Evolutionary conservation across 352 stramenopile species (phyloP), one percentile per base, ranked within the genome.

Genomic region (Globisporangium solare): DNA sequence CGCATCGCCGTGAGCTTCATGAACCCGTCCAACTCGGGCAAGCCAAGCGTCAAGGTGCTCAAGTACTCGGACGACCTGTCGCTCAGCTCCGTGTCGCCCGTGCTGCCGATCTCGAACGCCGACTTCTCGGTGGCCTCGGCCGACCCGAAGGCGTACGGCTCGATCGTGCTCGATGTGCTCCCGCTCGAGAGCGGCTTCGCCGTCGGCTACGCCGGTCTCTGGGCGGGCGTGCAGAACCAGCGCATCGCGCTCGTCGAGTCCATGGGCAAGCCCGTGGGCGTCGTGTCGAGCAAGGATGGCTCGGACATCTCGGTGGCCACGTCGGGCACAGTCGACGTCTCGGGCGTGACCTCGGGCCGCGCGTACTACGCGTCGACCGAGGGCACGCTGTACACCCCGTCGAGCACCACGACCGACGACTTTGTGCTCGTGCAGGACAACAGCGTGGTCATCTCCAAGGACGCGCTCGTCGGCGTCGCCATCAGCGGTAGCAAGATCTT

Each of bases 371-470:
- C 82, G 10, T 71, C 76, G 18, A 90, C 82, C 10, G 70, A 86
- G 22, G 82, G 82, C 37, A 65, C 68, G 49, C 58, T 89, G 18
- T 89, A 87, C 58, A 56, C 71, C 39, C 61, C 76, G 0, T 74
- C 75, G 41, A 77, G 56, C 52, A 71, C 59, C 21, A 77, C 80
- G 12, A 70, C 62, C 49, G 74, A 81, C 61, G 62, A 74, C 13
- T 89, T 79, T 54, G 73, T 89, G 54, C 72, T 88, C 43, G 81
- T 73, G 48, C 67, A 82, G 51, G 76, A 83, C 61, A 85, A 89
- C 72, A 85, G 59, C 55, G 59, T 89, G 35, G 76, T 92, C 48
- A 73, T 90, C 54, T 90, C 82, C 52, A 90, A 89, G 66, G 79
- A 90, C 51, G 68, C 78, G 17, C 68, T 87, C 24, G 78, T 92